These are phyloP conservation scores for Pythium insidiosum DNA, from an alignment of 352 stramenopile genomes.

Conservation along the genomic window DNA sequence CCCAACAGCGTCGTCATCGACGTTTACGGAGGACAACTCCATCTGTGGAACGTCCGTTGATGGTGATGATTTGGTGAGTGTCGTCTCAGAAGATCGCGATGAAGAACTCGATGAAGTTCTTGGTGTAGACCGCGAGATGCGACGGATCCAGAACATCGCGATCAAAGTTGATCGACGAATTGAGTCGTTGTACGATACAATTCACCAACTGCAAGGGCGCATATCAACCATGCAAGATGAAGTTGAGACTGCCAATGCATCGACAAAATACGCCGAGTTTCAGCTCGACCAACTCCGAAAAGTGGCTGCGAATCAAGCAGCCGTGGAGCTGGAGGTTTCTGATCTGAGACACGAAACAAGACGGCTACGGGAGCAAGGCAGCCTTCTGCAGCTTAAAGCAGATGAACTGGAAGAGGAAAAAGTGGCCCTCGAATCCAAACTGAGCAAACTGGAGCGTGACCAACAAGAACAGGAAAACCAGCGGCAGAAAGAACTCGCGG, in stretches of 20 bases:
- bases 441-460: too few species aligned
- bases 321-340: slow-evolving; percentile 20
- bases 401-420: slow-evolving; percentile 5
- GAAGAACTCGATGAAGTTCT: slow-evolving; percentile 23
- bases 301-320: slow-evolving; percentile 36
- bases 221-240: slow-evolving; percentile 58
- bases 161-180: slow-evolving; percentile 61
- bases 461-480: too few species aligned
- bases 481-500: too few species aligned
- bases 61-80: slow-evolving; percentile 22
- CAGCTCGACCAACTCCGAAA: slow-evolving; percentile 67
- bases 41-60: slow-evolving; percentile 45
- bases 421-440: too few species aligned
- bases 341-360: slow-evolving; percentile 13
- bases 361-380: too few species aligned
- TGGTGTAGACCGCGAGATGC: slow-evolving; percentile 37
- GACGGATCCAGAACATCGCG: slow-evolving; percentile 43
- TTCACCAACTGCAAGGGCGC: slow-evolving; percentile 63
- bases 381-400: slow-evolving; percentile 5
- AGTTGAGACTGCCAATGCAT: slow-evolving; percentile 66
- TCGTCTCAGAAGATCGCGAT: slow-evolving; percentile 15
- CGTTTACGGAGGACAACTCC: slow-evolving; percentile 56
- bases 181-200: slow-evolving; percentile 61
- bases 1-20: slow-evolving; percentile 49
- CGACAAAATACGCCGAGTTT: slow-evolving; percentile 78